These are phyloP conservation scores for Cyphellophora europaea DNA, from an alignment of 2,329 filamentous ascomycete species.

Conservation along the genomic window DNA sequence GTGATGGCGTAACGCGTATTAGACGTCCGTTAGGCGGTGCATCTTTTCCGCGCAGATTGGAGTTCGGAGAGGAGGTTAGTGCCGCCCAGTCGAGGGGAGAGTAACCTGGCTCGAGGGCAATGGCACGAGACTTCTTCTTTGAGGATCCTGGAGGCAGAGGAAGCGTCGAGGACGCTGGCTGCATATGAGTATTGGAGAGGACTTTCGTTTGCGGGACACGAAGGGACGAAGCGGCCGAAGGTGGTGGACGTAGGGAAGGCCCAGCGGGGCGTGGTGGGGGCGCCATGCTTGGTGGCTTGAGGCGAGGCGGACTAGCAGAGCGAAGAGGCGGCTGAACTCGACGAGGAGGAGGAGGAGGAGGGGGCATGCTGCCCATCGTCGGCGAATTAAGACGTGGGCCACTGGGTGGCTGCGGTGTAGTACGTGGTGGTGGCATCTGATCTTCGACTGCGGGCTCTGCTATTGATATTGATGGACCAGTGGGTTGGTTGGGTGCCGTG, in stretches of 20 bases:
- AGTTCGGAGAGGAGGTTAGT: constrained; percentile 50
- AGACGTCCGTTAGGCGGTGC: constrained; percentile 41
- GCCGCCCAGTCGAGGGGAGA: constrained; percentile 95
- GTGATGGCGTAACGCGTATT: constrained; percentile 70
- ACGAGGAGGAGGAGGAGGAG: constrained; percentile 24
- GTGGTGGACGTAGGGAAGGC: constrained; percentile 29
- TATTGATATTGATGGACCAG: no score
- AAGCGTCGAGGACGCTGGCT: constrained; percentile 22
- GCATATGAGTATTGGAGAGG: constrained; percentile 14
- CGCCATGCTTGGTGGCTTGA: constrained; percentile 18
- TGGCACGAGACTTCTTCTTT: constrained; percentile 45
- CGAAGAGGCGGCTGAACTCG: constrained; percentile 11
- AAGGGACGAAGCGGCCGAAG: constrained; percentile 34
- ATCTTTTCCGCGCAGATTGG: constrained; percentile 54
- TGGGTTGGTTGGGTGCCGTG: no score
- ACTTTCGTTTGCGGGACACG: constrained; percentile 25
- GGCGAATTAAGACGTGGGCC: no score
- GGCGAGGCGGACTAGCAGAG: constrained; percentile 13
- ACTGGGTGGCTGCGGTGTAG: no score
- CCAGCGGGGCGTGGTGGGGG: constrained; percentile 19
- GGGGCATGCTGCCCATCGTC: no score
- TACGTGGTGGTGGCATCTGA: no score
- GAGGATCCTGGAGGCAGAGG: constrained; percentile 34
- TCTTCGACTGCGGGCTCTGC: no score
- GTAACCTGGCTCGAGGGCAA: constrained; percentile 78